Evolutionary conservation across 805 yeast species (phyloP), one percentile per base, ranked within the genome.

Genomic region (Hanseniaspora valbyensis): DNA sequence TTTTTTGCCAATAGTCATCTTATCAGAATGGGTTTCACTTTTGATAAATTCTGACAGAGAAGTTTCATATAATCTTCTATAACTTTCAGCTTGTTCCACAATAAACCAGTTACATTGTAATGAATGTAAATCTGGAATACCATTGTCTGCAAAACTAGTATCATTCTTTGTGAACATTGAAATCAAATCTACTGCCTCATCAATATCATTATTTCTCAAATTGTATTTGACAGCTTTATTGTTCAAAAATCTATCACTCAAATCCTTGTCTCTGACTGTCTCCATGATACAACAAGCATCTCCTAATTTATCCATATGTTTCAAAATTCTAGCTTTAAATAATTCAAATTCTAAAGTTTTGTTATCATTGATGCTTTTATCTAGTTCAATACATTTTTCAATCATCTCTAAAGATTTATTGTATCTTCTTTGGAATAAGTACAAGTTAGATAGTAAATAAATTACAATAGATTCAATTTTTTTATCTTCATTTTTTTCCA

Each of bases 51-150:
- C 55, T 0, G 34, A 52, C 2, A 49, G 14, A 12, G 49, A 24
- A 6, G 46, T 50, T 6, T 50, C 56, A 56, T 77, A 82, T 39
- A 77, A 59, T 58, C 96, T 76, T 46, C 68, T 64, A 58, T 85
- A 87, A 3, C 92, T 81, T 60, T 84, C 94, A 1, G 92, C 96
- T 62, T 82, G 79, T 61, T 87, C 96, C 16, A 75, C 66, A 55
- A 92, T 67, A 54, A 87, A 86, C 95, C 96, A 88, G 45, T 80
- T 75, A n/a, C 83, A 89, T 67, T 92, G 96, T 81, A 92, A 83
- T 29, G 76, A 72, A 60, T 85, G 94, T 58, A 90, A 70, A 62
- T 92, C 96, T 57, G 78, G 80, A 41, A 90, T 76, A 6, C 96
- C 96, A 57, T 83, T 84, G n/a, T 76, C 75, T 2, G 78, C 71